Conservation (phyloP, 805 yeast species). For the Yarrowia yakushimensis region DNA sequence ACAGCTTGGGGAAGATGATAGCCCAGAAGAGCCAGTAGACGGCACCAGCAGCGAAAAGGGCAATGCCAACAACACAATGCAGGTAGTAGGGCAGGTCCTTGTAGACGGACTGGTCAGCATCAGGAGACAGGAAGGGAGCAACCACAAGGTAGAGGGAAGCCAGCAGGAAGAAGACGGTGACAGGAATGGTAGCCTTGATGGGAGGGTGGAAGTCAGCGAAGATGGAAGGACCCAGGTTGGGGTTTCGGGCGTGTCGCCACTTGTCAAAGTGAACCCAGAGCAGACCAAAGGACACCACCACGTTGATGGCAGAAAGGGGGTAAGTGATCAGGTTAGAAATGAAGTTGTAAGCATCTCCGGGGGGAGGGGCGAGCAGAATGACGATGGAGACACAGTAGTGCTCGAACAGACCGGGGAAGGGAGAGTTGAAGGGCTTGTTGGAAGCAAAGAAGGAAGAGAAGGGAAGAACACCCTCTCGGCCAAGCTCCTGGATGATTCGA, state of each 20-base stretch:
- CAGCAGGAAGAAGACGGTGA: constrained; percentile 58
- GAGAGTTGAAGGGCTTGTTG: constrained; percentile 69
- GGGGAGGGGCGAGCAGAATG: constrained; percentile 75
- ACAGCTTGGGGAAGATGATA: constrained; percentile 49
- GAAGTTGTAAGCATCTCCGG: constrained; percentile 84
- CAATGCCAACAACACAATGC: constrained; percentile 81
- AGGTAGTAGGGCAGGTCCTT: constrained; percentile 68
- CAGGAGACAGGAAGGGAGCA: constrained; percentile 79
- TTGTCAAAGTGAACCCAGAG: constrained; percentile 54
- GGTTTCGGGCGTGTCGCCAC: constrained; percentile 33
- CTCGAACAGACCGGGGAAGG: constrained; percentile 66
- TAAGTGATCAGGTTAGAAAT: constrained; percentile 75
- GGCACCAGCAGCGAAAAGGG: constrained; percentile 56
- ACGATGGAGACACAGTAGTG: constrained; percentile 74
- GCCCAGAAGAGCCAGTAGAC: constrained; percentile 67
- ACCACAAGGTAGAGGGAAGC: constrained; percentile 64
- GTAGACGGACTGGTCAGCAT: constrained; percentile 63
- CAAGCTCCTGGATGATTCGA: constrained; percentile 73
- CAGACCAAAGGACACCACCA: constrained; percentile 60
- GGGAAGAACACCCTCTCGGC: constrained; percentile 78
- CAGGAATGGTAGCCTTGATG: constrained; percentile 60
- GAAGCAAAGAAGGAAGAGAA: constrained; percentile 68
- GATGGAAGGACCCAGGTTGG: constrained; percentile 27
- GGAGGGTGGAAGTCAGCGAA: constrained; percentile 63
- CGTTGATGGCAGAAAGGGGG: constrained; percentile 73